phyloP scores from a whole-genome alignment of 352 stramenopile species.

The Pythium biforme region DNA sequence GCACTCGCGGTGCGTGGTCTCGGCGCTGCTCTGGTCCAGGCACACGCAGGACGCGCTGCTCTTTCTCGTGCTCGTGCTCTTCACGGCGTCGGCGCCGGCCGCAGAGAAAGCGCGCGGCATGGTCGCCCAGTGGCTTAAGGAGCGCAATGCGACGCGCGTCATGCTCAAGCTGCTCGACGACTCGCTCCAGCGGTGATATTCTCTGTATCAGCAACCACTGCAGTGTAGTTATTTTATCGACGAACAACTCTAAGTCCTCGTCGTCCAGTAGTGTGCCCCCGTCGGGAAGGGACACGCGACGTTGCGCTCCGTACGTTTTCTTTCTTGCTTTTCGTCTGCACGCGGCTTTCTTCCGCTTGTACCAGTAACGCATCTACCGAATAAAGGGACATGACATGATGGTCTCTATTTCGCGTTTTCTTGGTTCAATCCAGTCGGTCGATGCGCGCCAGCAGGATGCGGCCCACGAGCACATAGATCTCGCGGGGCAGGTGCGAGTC shows the following conservation, averaged over 20 bases:
- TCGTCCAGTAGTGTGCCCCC: too few relatives aligned
- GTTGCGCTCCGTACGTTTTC: too few relatives aligned
- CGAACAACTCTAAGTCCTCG: background rate
- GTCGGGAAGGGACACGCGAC: too few relatives aligned
- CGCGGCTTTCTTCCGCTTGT: too few relatives aligned
- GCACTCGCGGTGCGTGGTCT: constrained; percentile 11
- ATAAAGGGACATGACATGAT: too few relatives aligned
- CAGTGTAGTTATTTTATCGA: background rate
- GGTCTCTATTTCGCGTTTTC: too few relatives aligned
- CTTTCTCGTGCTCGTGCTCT: constrained; percentile 21
- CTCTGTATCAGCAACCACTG: background rate
- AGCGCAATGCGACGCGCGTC: constrained; percentile 4
- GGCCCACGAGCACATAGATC: constrained; percentile 36
- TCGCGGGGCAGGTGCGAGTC: constrained; percentile 40
- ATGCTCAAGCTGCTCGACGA: constrained; percentile 19
- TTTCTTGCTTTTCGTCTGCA: too few relatives aligned
- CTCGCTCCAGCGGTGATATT: constrained; percentile 5
- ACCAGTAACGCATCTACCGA: too few relatives aligned
- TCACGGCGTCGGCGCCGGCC: background rate
- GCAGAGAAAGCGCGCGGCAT: background rate
- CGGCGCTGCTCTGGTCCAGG: constrained; percentile 23
- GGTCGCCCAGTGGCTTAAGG: constrained; percentile 9
- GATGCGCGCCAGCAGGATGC: constrained; percentile 55
- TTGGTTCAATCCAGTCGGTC: constrained; percentile 49
- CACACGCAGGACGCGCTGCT: constrained; percentile 28